Base-by-base conservation (phyloP, 805 yeast species). In the Wickerhamiella allomyrinae region DNA sequence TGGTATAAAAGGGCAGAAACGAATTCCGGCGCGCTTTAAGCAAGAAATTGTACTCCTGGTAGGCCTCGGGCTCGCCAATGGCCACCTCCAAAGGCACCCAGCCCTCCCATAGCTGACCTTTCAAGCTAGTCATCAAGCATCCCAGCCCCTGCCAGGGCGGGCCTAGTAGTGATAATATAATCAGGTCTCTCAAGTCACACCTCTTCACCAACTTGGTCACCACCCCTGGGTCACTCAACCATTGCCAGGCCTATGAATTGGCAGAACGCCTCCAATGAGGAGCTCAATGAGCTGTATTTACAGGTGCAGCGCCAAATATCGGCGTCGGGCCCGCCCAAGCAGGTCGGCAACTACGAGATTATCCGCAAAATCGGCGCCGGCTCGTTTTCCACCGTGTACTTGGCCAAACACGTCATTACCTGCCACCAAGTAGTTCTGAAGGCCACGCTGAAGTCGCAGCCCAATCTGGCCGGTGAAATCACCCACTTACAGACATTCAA, bases 381-480 rank as follows among this genome's bases (percentile, higher is more conserved):
- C 8, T 72, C 48, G 37, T 89, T 86, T 68, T 96, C 97, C 7
- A 82, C 81, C 55, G 94, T 86, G 1, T 91, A 79, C 57, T 63
- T 89, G 23, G 97, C 95, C 1, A 67, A 67, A 29, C 97, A 89
- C 54, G 70, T 70, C 40, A 66, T 86, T 37, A 71, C 94, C 9
- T 76, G 76, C 42, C 67, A 75, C n/a, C 77, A 73, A 55, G 69
- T 89, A 2, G 97, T 91, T 14, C 61, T 91, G 47, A 89, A 89
- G 54, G 80, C 85, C 37, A 49, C 66, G 34, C 89, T 94, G 7
- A 75, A 77, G 45, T 73, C 71, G 37, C 94, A 84, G 56, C 86
- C 93, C 24, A 85, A 87, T 54, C 70, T 89, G 19, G 94, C 87
- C 29, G 66, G 96, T 42, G 98, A 89, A 53, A 84, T 84, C 23